These are phyloP conservation scores for Geotrichum carabidarum DNA, from an alignment of 1,139 yeast genomes.

Conservation along the genomic window DNA sequence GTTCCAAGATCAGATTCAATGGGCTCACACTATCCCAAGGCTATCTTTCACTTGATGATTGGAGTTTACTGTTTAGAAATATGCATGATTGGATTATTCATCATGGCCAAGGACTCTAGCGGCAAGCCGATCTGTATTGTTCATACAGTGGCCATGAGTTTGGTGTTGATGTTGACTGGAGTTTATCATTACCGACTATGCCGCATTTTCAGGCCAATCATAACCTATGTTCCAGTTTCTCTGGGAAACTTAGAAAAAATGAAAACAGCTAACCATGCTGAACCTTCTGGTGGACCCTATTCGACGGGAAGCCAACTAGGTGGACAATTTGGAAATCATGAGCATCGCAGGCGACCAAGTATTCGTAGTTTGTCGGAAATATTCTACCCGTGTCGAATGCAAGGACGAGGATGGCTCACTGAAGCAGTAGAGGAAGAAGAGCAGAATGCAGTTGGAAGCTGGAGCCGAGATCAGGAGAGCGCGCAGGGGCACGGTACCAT, in stretches of 20 bases:
- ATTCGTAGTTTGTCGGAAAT: conserved; percentile 10
- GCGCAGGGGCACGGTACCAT: too few relatives aligned
- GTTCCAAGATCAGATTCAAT: conserved; percentile 55
- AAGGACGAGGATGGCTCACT: background rate
- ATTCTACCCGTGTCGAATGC: background rate
- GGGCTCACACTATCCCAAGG: conserved; percentile 67
- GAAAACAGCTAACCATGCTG: background rate
- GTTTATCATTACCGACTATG: conserved; percentile 20
- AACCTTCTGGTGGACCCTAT: background rate
- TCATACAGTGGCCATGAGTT: conserved; percentile 24
- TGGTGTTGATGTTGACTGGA: conserved; percentile 17
- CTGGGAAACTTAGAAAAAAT: background rate
- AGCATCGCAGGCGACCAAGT: conserved; percentile 2
- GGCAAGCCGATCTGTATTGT: conserved; percentile 33
- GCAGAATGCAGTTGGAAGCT: background rate
- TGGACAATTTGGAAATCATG: background rate
- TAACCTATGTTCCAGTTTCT: conserved; percentile 19
- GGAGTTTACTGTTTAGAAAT: conserved; percentile 79
- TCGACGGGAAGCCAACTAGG: background rate
- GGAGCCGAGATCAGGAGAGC: background rate
- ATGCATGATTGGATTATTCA: conserved; percentile 69
- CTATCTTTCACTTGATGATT: conserved; percentile 66
- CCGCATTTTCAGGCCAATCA: conserved; percentile 17
- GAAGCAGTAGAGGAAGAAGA: background rate
- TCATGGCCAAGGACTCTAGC: conserved; percentile 48